These are phyloP conservation scores for Rhodotorula sp. DNA, from an alignment of 1,284 basidiomycete genomes.

Conservation along the genomic window DNA sequence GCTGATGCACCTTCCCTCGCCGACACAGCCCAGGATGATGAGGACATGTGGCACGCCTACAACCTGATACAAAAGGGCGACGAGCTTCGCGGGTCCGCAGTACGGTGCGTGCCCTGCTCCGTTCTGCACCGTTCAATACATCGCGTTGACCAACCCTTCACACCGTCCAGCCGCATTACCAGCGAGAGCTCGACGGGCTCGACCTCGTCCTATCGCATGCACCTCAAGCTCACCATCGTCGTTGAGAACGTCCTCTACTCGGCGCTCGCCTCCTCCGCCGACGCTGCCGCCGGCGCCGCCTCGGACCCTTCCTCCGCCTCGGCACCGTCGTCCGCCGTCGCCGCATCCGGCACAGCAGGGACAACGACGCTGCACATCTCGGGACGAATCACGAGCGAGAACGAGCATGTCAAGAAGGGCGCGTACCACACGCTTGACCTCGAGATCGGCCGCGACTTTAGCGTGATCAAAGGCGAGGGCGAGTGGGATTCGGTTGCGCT, in stretches of 20 bases:
- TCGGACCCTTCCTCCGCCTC: neutral
- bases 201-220: constrained; percentile 84
- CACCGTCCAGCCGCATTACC: constrained; percentile 62
- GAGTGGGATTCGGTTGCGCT: constrained; percentile 87
- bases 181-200: constrained; percentile 87
- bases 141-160: neutral
- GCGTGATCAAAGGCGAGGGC: constrained; percentile 78
- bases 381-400: constrained; percentile 86
- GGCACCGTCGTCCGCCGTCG: constrained; percentile 8
- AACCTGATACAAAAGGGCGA: constrained; percentile 92
- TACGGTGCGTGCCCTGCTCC: constrained; percentile 61
- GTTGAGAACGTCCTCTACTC: constrained; percentile 63
- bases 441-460: constrained; percentile 86
- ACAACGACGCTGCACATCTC: constrained; percentile 72
- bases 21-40: constrained; percentile 73
- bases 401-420: constrained; percentile 87
- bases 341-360: constrained; percentile 23
- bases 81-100: constrained; percentile 80
- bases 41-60: constrained; percentile 99
- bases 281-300: constrained; percentile 1
- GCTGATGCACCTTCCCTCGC: neutral
- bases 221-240: constrained; percentile 78
- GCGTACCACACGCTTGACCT: constrained; percentile 95
- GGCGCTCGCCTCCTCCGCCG: constrained; percentile 34
- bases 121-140: neutral